Conservation (phyloP, 192 early-diverging fungal species). For the Podila epigama region DNA sequence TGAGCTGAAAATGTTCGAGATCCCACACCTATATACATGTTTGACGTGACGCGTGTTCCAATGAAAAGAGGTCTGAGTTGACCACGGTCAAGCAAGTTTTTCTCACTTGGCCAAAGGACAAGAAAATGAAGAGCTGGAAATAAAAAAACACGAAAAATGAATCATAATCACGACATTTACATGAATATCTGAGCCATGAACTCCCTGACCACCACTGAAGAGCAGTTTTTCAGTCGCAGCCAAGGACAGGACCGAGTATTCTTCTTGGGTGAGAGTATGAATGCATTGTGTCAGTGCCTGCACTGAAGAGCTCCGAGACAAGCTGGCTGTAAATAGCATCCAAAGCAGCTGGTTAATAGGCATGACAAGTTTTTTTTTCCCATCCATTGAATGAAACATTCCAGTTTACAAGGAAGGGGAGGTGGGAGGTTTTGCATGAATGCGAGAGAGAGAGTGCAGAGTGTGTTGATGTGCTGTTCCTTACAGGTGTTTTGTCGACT, state of each 20-base stretch:
- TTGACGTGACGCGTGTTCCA: too few species aligned
- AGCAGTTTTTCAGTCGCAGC: constrained; percentile 63
- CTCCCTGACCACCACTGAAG: constrained; percentile 74
- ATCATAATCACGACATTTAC: constrained; percentile 51
- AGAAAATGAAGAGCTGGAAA: neutral
- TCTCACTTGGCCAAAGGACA: neutral
- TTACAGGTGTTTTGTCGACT: too few species aligned
- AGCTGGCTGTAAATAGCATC: constrained; percentile 16
- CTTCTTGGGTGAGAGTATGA: constrained; percentile 61
- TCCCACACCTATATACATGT: constrained; percentile 54
- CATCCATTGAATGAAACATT: neutral
- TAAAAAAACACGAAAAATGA: neutral
- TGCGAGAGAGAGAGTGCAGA: too few species aligned
- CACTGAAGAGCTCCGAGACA: constrained; percentile 34
- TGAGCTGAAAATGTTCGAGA: constrained; percentile 55
- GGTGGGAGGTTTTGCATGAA: neutral
- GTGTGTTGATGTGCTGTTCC: too few species aligned
- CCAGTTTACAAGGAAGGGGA: neutral
- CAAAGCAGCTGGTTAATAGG: neutral
- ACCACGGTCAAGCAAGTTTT: neutral
- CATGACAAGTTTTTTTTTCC: neutral
- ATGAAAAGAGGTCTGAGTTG: neutral
- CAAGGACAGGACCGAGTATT: constrained; percentile 68
- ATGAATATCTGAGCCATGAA: constrained; percentile 59
- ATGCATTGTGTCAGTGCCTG: constrained; percentile 35